These are phyloP conservation scores for Arachnopeziza araneosa DNA, from an alignment of 2,329 filamentous ascomycete genomes.

Conservation along the genomic window DNA sequence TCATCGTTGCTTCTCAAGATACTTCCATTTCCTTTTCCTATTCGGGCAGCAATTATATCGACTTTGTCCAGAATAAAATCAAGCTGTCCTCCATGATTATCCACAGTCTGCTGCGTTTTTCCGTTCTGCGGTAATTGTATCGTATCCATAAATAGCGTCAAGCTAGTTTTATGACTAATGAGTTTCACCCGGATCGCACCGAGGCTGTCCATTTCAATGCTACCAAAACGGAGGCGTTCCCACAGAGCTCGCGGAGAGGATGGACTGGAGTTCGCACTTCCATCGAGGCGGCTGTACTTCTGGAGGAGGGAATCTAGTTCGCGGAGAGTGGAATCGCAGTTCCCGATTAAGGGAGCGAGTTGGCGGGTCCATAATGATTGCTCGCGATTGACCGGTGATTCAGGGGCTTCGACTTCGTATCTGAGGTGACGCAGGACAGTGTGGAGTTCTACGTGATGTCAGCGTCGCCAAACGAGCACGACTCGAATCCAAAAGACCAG, in stretches of 20 bases:
- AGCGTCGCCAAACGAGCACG: not conserved
- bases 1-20: slow-evolving; percentile 32
- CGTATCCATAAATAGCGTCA: slow-evolving; percentile 52
- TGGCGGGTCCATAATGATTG: slow-evolving; percentile 43
- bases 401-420: slow-evolving; percentile 50
- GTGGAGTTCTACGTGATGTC: slow-evolving; percentile 38
- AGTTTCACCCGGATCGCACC: slow-evolving; percentile 37
- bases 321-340: slow-evolving; percentile 49
- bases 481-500: too few species aligned
- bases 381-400: slow-evolving; percentile 47
- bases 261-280: slow-evolving; percentile 9
- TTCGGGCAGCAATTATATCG: slow-evolving; percentile 48
- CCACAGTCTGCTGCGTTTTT: slow-evolving; percentile 31
- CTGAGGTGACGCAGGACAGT: slow-evolving; percentile 52
- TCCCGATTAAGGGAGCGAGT: slow-evolving; percentile 47
- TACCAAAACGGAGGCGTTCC: slow-evolving; percentile 20
- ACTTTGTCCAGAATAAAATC: slow-evolving; percentile 56
- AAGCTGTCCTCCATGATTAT: slow-evolving; percentile 33
- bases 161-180: slow-evolving; percentile 44
- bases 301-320: slow-evolving; percentile 50
- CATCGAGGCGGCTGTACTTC: slow-evolving; percentile 34
- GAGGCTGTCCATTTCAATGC: slow-evolving; percentile 29
- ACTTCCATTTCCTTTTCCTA: slow-evolving; percentile 39
- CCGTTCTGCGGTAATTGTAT: slow-evolving; percentile 47
- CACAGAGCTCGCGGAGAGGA: not conserved